Evolutionary conservation across 2,329 filamentous ascomycete species (phyloP).

Genomic region (Gaeumannomyces tritici): DNA sequence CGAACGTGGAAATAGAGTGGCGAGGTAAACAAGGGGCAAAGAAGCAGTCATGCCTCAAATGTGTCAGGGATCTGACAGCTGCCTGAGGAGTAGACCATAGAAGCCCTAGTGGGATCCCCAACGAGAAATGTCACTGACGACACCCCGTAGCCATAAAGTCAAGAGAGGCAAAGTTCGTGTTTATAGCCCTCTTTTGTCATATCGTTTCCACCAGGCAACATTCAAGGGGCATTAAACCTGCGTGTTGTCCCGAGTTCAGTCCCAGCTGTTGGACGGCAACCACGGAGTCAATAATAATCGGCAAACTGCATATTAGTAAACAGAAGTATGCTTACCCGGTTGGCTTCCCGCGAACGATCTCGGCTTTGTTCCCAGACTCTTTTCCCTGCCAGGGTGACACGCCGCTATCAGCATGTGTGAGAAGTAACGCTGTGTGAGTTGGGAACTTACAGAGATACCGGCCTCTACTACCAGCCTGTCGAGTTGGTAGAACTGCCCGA

Average conservation of each 20-base stretch:
- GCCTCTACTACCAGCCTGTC: slow-evolving; percentile 5
- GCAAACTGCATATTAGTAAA: too few species aligned
- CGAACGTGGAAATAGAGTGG: too few species aligned
- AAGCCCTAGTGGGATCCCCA: too few species aligned
- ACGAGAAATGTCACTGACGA: too few species aligned
- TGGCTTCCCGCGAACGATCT: slow-evolving; percentile 1
- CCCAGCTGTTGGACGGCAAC: background rate
- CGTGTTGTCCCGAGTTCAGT: background rate
- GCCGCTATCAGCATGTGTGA: background rate
- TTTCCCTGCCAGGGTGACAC: background rate
- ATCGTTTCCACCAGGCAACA: background rate
- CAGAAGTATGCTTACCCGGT: background rate
- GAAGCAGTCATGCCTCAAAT: too few species aligned
- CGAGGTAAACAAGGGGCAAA: too few species aligned
- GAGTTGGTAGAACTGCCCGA: slow-evolving; percentile 5
- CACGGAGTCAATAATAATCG: background rate
- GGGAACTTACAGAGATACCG: slow-evolving; percentile 3
- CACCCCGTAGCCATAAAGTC: too few species aligned
- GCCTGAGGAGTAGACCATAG: background rate
- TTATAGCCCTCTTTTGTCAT: background rate
- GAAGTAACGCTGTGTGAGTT: background rate
- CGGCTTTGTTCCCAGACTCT: background rate
- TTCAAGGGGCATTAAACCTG: background rate
- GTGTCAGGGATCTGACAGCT: too few species aligned
- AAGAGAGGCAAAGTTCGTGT: background rate